Base-by-base conservation (phyloP, 2,329 filamentous ascomycete species). In the Phyllosticta capitalensis region DNA sequence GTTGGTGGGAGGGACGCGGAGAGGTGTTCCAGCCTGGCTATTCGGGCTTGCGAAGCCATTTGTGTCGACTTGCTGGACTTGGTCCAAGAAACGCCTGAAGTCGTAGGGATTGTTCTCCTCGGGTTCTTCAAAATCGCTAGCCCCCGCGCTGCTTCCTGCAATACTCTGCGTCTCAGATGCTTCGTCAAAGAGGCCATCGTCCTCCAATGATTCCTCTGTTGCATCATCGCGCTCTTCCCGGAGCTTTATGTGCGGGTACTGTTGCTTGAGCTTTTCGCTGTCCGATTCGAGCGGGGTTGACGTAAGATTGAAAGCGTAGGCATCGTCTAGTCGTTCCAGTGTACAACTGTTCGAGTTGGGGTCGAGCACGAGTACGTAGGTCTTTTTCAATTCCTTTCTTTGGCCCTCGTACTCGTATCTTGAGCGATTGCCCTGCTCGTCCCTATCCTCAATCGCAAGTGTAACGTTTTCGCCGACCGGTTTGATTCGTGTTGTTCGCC, bases 251-350 rank as follows among this genome's bases (percentile, higher is more conserved):
- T 89, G 89, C 9, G 84, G 79, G 68, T 89, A 85, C 67, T 86
- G 80, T 55, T 83, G 80, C 54, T 83, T 80, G 49, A 95, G 78
- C 66, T 81, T 83, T 28, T 82, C 81, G 57, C 80, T 74, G 64
- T 89, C 83, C 58, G 79, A 76, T 66, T 87, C 86, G 64, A 79
- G 82, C 2, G 87, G 89, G 14, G 84, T 84, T 59, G 81, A 83
- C 56, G 83, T 84, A 58, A 96, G 75, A 72, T 96, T 96, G 86
- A 96, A 92, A 67, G 90, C 86, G 74, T 95, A 88, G 48, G 86
- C 85, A n/a, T 86, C 87, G 69, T 90, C 84, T 58, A 96, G 78
- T 56, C 84, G 85, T 75, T 96, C 90, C 58, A 96, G 80, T 26
- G 94, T 84, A 65, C 94, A 94, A 59, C 82, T 86, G 67, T 92